Conservation (phyloP, 2,329 filamentous ascomycete genomes). For the Talaromyces verruculosus region DNA sequence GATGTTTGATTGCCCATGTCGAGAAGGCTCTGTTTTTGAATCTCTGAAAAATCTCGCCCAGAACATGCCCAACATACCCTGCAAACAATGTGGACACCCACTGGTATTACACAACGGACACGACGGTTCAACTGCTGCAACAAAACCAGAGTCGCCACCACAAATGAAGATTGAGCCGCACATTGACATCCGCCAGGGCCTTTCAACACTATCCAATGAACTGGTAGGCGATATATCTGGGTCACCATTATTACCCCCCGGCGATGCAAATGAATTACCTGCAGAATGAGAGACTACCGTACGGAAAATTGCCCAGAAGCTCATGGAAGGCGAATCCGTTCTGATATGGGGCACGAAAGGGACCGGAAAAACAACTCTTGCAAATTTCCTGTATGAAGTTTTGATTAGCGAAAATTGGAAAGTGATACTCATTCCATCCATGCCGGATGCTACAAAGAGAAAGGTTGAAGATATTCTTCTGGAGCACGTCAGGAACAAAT, state of each 20-base stretch:
- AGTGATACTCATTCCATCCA: constrained; percentile 2
- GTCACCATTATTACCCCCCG: not conserved
- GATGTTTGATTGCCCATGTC: constrained; percentile 13
- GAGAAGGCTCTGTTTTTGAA: not conserved
- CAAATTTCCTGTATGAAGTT: not conserved
- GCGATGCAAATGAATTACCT: not conserved
- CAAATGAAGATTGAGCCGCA: not conserved
- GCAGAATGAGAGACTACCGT: constrained; percentile 1
- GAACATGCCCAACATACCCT: not conserved
- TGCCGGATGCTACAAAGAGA: not conserved
- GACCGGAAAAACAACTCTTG: constrained; percentile 10
- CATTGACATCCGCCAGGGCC: not conserved
- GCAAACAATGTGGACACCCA: not conserved
- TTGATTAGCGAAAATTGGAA: not conserved
- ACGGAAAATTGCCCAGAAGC: not conserved
- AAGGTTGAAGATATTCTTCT: not conserved
- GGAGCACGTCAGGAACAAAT: not conserved
- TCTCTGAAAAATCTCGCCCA: not conserved
- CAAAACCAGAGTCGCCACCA: not conserved
- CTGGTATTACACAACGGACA: not conserved
- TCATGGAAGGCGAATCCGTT: not conserved
- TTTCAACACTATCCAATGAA: not conserved
- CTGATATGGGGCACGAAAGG: constrained; percentile 14
- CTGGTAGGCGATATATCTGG: not conserved
- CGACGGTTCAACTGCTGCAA: not conserved